Evolutionary conservation across 257 asterid genomes (phyloP), one percentile per base, ranked within the genome.

Genomic region (Ehretia macrophylla): DNA sequence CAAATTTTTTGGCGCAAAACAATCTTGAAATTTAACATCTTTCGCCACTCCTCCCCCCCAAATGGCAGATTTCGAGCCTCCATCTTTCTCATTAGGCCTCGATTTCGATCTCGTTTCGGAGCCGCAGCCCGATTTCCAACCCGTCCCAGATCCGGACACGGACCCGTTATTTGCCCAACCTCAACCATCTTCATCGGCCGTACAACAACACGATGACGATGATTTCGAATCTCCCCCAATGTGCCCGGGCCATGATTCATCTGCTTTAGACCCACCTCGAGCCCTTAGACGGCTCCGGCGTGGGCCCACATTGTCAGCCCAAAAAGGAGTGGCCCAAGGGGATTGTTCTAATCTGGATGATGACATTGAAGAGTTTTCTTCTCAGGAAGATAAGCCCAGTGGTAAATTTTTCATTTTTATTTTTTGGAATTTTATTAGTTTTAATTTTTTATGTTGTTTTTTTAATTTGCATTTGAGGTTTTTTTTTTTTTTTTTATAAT

Each of bases 321-420:
- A 57, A 62, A 76, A 64, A 21, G 47, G n/a, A 40, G 56, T 67
- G 47, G 13, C 54, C 39, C 65, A 50, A 20, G 68, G 27, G 45
- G 48, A 56, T 60, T 32, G 65, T 67, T 55, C 70, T 68, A 59
- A 69, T 62, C 77, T 60, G 51, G 90, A 82, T 55, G 98, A 91
- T 58, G 98, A 88, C 32, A 92, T 92, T 65, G 99, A 92, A 71
- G 86, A 71, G 17, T 88, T 86, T 57, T 90, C 95, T 66, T 84
- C 94, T 17, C 86, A 88, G 51, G 97, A 88, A 37, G 97, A 82
- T 50, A 70, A 21, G 64, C 64, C 64, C 8, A 52, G 52, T 69
- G 95, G 96, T 86, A 68, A 45, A 38, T 59, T n/a, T 4, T 40
- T 37, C 60, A 39, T 37, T 0, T 17, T 38, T 18, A 62, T 55